Conservation (phyloP, 306 rosid species). For the Myrica gale region DNA sequence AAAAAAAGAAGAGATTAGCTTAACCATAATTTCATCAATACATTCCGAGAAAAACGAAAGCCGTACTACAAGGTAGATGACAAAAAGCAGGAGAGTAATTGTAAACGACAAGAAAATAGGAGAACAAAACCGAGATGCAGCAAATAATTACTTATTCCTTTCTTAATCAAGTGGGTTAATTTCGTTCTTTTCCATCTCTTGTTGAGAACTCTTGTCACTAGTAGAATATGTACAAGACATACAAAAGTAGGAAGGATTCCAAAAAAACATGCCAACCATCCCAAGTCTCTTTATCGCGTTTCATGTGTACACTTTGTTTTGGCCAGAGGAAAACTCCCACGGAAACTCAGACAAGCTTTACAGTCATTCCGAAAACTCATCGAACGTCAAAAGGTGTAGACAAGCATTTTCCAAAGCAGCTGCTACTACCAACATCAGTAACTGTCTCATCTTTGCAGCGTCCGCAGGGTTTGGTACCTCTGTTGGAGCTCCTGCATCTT, state of each 20-base stretch:
- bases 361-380: slow-evolving; percentile 25
- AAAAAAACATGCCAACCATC: slow-evolving; percentile 31
- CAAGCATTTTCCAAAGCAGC: slow-evolving; percentile 41
- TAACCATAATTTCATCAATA: too few species aligned
- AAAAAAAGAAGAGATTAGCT: too few species aligned
- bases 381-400: slow-evolving; percentile 45
- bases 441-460: slow-evolving; percentile 54
- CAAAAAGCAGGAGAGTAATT: too few species aligned
- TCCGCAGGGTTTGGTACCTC: slow-evolving; percentile 32
- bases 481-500: slow-evolving; percentile 48
- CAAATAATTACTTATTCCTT: neutral
- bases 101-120: too few species aligned
- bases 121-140: too few species aligned
- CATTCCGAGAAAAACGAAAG: too few species aligned
- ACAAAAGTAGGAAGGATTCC: slow-evolving; percentile 9
- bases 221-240: slow-evolving; percentile 23
- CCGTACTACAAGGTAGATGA: too few species aligned
- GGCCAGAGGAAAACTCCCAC: slow-evolving; percentile 26
- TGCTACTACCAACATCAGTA: slow-evolving; percentile 33
- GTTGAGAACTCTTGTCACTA: neutral
- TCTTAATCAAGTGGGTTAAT: neutral
- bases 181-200: neutral
- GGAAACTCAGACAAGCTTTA: slow-evolving; percentile 11
- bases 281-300: slow-evolving; percentile 25
- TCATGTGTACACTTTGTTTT: slow-evolving; percentile 44